Conservation (phyloP, 495 filamentous ascomycete genomes). For the Neurospora terricola region DNA sequence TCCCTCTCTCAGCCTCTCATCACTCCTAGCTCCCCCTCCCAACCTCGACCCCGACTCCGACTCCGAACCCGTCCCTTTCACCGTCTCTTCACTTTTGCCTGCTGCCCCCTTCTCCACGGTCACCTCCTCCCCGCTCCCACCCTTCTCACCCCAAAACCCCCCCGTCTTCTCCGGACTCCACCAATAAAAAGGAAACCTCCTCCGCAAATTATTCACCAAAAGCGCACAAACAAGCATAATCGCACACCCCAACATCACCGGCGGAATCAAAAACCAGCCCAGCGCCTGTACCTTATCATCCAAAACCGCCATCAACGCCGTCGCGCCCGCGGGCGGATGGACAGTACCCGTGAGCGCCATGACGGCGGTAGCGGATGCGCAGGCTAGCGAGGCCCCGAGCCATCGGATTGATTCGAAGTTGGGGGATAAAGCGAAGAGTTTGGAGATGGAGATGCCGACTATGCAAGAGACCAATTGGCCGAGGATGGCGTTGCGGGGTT, state of each 20-base stretch:
- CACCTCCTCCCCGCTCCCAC: neutral
- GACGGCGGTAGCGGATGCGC: conserved; percentile 53
- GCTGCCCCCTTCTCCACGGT: neutral
- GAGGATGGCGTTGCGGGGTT: conserved; percentile 67
- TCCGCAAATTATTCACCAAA: conserved; percentile 65
- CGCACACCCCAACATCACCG: conserved; percentile 53
- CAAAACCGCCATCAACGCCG: conserved; percentile 66
- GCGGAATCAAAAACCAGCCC: conserved; percentile 64
- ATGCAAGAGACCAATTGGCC: conserved; percentile 61
- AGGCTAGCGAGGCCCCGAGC: conserved; percentile 60
- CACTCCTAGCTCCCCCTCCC: neutral
- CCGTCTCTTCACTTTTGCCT: neutral
- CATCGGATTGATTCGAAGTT: conserved; percentile 48
- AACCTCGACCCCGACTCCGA: neutral
- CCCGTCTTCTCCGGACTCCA: conserved; percentile 45
- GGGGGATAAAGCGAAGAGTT: conserved; percentile 56
- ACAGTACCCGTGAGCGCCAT: conserved; percentile 75
- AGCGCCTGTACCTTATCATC: conserved; percentile 44
- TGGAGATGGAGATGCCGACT: conserved; percentile 53
- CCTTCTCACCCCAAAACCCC: conserved; percentile 12
- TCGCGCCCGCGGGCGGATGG: conserved; percentile 84
- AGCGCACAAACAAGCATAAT: conserved; percentile 60
- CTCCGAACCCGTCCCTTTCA: neutral
- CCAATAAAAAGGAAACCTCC: conserved; percentile 75
- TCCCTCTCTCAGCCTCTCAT: conserved; percentile 7